Evolutionary conservation across 441 rosid species (phyloP).

Genomic region (Gossypium trilobum): DNA sequence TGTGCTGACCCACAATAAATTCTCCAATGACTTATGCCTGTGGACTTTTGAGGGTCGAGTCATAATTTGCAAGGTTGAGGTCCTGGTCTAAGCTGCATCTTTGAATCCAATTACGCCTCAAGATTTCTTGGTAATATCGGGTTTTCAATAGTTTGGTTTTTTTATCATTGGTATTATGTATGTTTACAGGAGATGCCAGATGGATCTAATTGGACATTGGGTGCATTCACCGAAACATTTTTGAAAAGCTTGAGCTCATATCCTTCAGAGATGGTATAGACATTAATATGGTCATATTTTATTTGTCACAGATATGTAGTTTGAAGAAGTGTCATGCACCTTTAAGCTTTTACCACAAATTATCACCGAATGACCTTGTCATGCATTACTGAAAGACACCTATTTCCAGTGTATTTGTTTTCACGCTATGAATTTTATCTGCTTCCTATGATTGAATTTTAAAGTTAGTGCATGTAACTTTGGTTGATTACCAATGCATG

Average conservation of each 20-base stretch:
- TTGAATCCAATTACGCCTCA: background rate
- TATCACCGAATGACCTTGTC: background rate
- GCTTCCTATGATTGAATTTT: background rate
- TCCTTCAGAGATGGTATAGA: constrained; percentile 42
- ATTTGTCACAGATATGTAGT: background rate
- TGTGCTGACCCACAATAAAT: background rate
- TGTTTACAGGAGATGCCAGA: constrained; percentile 34
- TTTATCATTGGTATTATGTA: background rate
- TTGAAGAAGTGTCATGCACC: background rate
- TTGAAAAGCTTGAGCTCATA: constrained; percentile 57
- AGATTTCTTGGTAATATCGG: background rate
- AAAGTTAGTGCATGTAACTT: background rate
- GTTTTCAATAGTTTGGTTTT: background rate
- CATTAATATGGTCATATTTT: constrained; percentile 8
- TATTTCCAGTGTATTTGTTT: background rate
- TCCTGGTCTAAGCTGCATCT: background rate
- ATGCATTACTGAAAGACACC: background rate
- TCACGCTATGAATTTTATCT: background rate
- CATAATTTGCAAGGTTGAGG: background rate
- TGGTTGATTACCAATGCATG: background rate
- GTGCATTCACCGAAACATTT: constrained; percentile 48
- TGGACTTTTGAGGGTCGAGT: background rate
- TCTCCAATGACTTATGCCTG: background rate
- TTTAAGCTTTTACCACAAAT: background rate
- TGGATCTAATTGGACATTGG: constrained; percentile 58